A percentile compares a stretch with the other conserved stretches of the same genome.
Conservation (phyloP, 176 grass and related monocot genomes). For the Bonia amplexicaulis region DNA sequence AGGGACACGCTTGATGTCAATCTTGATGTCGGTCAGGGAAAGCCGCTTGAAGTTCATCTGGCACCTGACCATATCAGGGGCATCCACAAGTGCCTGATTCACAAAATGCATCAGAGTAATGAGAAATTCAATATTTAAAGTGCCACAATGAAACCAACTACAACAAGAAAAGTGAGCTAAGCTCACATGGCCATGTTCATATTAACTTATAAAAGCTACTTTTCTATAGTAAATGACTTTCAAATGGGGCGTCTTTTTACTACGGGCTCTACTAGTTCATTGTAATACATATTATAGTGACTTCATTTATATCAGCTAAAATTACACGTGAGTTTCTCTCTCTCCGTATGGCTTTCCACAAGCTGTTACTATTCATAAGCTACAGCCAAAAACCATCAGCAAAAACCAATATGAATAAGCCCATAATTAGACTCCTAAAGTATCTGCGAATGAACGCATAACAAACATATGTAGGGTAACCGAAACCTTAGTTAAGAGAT, state of each 20-base stretch:
- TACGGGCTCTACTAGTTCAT: too few species aligned
- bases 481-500: neutral
- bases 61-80: conserved; percentile 86
- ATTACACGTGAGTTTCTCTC: too few species aligned
- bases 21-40: conserved; percentile 50
- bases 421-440: neutral
- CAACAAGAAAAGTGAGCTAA: neutral
- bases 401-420: too few species aligned
- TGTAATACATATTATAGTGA: too few species aligned
- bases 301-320: too few species aligned
- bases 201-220: too few species aligned
- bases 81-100: conserved; percentile 82
- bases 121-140: neutral
- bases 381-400: too few species aligned
- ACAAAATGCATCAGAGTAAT: neutral
- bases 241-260: too few species aligned
- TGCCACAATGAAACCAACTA: neutral
- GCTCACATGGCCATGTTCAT: too few species aligned
- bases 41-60: conserved; percentile 96
- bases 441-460: neutral
- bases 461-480: neutral
- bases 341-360: too few species aligned
- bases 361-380: too few species aligned
- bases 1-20: conserved; percentile 49
- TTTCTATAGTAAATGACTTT: too few species aligned